Conservation (phyloP, 768 basidiomycete species). For the Leccinum pellstonianum region DNA sequence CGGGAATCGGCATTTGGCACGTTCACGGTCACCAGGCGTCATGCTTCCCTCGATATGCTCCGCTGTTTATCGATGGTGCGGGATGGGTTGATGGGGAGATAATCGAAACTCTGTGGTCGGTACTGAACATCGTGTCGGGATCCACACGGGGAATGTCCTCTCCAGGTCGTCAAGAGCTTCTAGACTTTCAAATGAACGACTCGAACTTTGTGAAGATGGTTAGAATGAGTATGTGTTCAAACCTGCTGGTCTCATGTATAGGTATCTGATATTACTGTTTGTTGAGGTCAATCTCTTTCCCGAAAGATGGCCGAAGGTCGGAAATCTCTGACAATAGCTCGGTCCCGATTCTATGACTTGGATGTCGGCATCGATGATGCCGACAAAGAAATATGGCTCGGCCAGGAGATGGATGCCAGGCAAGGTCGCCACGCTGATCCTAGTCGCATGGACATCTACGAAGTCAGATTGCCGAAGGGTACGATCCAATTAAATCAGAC, state of each 20-base stretch:
- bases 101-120: conserved; percentile 8
- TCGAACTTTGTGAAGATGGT: conserved; percentile 11
- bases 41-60: conserved; percentile 17
- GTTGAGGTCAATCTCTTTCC: not conserved
- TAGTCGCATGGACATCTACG: too few relatives aligned
- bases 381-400: too few relatives aligned
- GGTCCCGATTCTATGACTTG: too few relatives aligned
- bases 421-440: too few relatives aligned
- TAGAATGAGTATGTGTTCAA: not conserved
- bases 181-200: conserved; percentile 13
- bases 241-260: not conserved
- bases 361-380: too few relatives aligned
- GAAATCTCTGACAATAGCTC: too few relatives aligned
- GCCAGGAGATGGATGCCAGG: too few relatives aligned
- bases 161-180: not conserved
- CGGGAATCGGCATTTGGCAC: conserved; percentile 26
- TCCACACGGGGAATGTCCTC: not conserved
- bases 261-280: not conserved
- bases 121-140: not conserved
- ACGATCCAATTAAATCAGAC: too few relatives aligned
- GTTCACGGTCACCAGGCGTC: conserved; percentile 24
- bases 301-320: too few relatives aligned
- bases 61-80: not conserved
- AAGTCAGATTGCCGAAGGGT: too few relatives aligned
- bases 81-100: not conserved